phyloP scores from a whole-genome alignment of 2,329 filamentous ascomycete genomes.

The Aspergillus piperis region DNA sequence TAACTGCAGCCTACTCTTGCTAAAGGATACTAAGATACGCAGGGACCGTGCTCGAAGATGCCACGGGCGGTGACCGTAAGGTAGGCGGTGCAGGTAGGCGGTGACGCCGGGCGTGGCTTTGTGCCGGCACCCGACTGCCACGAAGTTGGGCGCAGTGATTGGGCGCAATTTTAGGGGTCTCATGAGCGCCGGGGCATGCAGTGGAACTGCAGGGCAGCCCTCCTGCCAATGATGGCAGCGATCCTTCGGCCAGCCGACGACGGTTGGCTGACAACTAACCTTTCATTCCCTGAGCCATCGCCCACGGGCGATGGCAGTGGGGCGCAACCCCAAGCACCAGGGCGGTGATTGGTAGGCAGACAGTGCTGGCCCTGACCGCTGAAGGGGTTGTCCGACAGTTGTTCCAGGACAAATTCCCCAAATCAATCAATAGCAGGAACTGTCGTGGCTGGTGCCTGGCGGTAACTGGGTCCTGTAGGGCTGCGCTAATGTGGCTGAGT shows the following conservation, averaged over 20 bases:
- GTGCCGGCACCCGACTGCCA: neutral
- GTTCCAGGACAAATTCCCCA: neutral
- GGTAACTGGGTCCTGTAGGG: constrained; percentile 12
- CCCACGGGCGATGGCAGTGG: neutral
- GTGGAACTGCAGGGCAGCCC: constrained; percentile 1
- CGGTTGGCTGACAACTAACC: constrained; percentile 14
- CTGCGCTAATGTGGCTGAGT: constrained; percentile 16
- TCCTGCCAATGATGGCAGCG: neutral
- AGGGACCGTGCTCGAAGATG: neutral
- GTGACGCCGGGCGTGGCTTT: neutral
- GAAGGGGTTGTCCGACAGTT: neutral
- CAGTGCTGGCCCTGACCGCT: neutral
- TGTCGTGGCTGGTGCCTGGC: constrained; percentile 15
- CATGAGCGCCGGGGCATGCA: constrained; percentile 3
- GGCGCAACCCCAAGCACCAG: neutral
- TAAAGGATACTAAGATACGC: constrained; percentile 6
- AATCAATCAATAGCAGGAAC: neutral
- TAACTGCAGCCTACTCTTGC: constrained; percentile 10
- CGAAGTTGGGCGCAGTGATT: constrained; percentile 2
- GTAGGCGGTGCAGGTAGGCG: neutral
- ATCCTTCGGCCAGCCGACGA: neutral
- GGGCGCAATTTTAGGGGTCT: constrained; percentile 2
- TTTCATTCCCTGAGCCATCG: constrained; percentile 6
- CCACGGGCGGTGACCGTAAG: neutral
- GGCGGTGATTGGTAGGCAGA: neutral